Evolutionary conservation across 805 yeast genomes (phyloP).

Genomic region (Spathaspora girioi): DNA sequence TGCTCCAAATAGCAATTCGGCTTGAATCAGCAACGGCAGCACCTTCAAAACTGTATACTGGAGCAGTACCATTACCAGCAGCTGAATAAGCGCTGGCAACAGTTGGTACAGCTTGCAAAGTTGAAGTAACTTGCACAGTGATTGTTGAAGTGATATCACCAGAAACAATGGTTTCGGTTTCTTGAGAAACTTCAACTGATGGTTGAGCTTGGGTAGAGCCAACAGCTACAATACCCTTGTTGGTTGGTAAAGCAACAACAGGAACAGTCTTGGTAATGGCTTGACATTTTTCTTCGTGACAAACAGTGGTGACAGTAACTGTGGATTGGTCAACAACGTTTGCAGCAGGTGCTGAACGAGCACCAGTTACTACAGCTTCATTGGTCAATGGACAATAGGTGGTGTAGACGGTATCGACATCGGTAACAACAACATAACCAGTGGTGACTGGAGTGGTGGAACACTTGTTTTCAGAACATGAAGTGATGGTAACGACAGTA

Average conservation of each 20-base stretch:
- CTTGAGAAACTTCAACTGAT: constrained; percentile 2
- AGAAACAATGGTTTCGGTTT: constrained; percentile 4
- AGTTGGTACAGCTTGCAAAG: constrained; percentile 2
- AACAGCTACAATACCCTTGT: constrained; percentile 2
- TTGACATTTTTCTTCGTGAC: constrained; percentile 1
- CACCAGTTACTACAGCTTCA: not conserved
- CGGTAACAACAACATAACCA: constrained; percentile 25
- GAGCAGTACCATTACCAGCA: not conserved
- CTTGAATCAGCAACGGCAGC: constrained; percentile 4
- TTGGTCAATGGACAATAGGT: constrained; percentile 19
- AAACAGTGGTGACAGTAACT: not conserved
- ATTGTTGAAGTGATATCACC: constrained; percentile 2
- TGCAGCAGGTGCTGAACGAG: constrained; percentile 1
- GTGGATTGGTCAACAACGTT: constrained; percentile 1
- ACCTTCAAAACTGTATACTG: constrained; percentile 7
- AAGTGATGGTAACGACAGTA: constrained; percentile 31
- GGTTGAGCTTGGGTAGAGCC: constrained; percentile 2
- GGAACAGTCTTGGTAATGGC: constrained; percentile 1
- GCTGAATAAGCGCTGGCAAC: not conserved
- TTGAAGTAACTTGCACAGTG: constrained; percentile 4
- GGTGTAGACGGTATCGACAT: constrained; percentile 19
- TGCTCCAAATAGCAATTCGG: constrained; percentile 3
- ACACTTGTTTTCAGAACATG: constrained; percentile 34
- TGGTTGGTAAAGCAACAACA: not conserved
- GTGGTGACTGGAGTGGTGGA: constrained; percentile 26